A percentile compares a stretch with the other conserved stretches of the same genome.
Conservation (phyloP, 2,329 filamentous ascomycete genomes). For the Trichoderma aggressivum region DNA sequence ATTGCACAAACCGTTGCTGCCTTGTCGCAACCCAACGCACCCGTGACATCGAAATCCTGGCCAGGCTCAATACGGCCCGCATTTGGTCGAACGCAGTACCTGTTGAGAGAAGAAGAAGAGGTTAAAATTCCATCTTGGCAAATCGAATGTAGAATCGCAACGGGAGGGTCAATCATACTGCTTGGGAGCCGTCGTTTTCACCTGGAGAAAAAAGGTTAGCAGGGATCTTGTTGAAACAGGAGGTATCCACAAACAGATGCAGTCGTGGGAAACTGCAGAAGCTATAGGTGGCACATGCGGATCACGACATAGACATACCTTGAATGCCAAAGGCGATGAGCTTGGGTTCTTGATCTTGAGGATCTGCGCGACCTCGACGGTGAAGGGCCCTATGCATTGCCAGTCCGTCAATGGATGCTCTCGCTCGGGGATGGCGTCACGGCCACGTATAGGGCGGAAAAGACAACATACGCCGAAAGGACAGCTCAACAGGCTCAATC, state of each 20-base stretch:
- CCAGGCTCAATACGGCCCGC: conserved; percentile 92
- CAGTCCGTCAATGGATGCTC: conserved; percentile 18
- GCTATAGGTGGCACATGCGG: not conserved
- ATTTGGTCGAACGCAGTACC: conserved; percentile 97
- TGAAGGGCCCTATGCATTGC: conserved; percentile 57
- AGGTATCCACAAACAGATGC: conserved; percentile 6
- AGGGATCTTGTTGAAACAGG: conserved; percentile 7
- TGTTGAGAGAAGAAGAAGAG: conserved; percentile 35
- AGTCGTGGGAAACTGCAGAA: not conserved
- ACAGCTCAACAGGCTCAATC: conserved; percentile 85
- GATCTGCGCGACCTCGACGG: conserved; percentile 61
- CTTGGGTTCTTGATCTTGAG: conserved; percentile 65
- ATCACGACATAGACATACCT: conserved; percentile 52
- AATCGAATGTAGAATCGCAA: not conserved
- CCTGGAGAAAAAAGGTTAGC: conserved; percentile 50
- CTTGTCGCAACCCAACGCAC: conserved; percentile 47
- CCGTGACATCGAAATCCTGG: conserved; percentile 86
- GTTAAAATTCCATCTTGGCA: not conserved
- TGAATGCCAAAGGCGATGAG: conserved; percentile 63
- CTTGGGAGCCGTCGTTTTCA: conserved; percentile 98
- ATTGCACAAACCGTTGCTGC: conserved; percentile 12
- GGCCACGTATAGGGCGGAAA: conserved; percentile 15
- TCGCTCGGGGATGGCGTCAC: not conserved
- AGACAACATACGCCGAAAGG: conserved; percentile 75
- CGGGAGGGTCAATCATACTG: conserved; percentile 64